Evolutionary conservation across 2,329 filamentous ascomycete species (phyloP), one percentile per base, ranked within the genome.

Genomic region (Claviceps lovelessii): DNA sequence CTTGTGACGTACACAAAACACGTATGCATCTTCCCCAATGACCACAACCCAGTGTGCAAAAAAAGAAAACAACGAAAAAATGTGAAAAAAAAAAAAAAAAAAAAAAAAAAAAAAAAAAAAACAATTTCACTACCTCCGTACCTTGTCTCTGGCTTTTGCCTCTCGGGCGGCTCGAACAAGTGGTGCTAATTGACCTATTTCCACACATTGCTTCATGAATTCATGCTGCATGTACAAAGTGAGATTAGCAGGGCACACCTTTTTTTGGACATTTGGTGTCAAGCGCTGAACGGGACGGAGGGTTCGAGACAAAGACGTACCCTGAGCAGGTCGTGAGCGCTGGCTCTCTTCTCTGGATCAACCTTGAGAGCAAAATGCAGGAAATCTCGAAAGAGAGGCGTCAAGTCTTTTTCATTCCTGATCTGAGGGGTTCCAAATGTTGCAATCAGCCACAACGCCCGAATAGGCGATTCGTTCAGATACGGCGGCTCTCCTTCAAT

Each of bases 401-500:
- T 88, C 52, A 97, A 71, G 50, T 85, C 84, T 55, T 90, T 81
- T 69, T 95, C 89, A 59, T 96, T 90, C 73, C 97, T 97, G 72
- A 98, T 95, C 53, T 85, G 78, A 2, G 93, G 93, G 17, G 93
- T 97, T 50, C 93, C 93, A 65, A 95, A 95, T 39, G 93, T 97
- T 54, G 93, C 93, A 68, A 98, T 98, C 62, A 98, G 73, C 78
- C 93, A 98, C 42, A 98, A 77, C 1, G 93, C 93, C 57, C 91
- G 84, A 29, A 98, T 77, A 5, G 93, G 93, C 42, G 89, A 94
- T 69, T 98, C 93, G 44, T 90, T 97, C 56, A 98, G 77, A 67
- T 97, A 98, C 29, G 93, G 93, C 13, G 93, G 93, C 69, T 97
- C 93, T 67, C 91, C 93, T 72, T 97, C 93, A 60, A 98, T 95